Conservation (phyloP, 805 yeast species). For the Candida khao-thaluensis region DNA sequence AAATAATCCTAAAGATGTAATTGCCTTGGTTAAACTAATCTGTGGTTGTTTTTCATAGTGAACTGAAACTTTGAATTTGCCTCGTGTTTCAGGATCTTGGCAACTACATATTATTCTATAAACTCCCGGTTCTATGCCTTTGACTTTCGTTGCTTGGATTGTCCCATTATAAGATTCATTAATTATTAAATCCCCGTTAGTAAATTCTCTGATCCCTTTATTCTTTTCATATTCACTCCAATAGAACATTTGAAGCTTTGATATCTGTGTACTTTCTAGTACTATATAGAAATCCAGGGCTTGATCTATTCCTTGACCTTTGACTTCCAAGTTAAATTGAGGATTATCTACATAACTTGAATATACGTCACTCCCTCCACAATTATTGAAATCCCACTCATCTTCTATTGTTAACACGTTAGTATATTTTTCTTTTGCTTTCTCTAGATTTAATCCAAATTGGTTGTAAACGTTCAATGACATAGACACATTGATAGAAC, state of each 20-base stretch:
- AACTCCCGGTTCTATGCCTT: constrained; percentile 27
- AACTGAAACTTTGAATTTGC: constrained; percentile 28
- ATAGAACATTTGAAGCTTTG: constrained; percentile 46
- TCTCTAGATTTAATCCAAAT: constrained; percentile 21
- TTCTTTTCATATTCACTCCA: constrained; percentile 24
- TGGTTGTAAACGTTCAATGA: constrained; percentile 29
- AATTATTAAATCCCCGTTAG: constrained; percentile 29
- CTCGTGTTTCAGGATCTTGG: constrained; percentile 30
- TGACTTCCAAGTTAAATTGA: constrained; percentile 40
- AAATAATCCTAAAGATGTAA: constrained; percentile 35
- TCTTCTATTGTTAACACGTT: constrained; percentile 26
- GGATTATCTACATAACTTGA: constrained; percentile 54
- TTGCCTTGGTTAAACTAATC: background rate
- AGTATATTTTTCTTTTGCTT: constrained; percentile 29
- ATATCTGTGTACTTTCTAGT: constrained; percentile 22
- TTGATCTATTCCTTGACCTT: background rate
- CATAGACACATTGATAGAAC: constrained; percentile 25
- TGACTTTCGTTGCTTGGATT: constrained; percentile 20
- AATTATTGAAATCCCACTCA: constrained; percentile 43
- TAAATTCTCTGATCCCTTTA: constrained; percentile 21
- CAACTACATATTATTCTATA: constrained; percentile 51
- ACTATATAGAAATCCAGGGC: constrained; percentile 18
- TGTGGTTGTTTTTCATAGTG: background rate
- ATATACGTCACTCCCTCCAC: constrained; percentile 57
- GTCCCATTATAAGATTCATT: constrained; percentile 33